These are phyloP conservation scores for Colletotrichum costaricense DNA, from an alignment of 2,329 filamentous ascomycete species.

Conservation along the genomic window DNA sequence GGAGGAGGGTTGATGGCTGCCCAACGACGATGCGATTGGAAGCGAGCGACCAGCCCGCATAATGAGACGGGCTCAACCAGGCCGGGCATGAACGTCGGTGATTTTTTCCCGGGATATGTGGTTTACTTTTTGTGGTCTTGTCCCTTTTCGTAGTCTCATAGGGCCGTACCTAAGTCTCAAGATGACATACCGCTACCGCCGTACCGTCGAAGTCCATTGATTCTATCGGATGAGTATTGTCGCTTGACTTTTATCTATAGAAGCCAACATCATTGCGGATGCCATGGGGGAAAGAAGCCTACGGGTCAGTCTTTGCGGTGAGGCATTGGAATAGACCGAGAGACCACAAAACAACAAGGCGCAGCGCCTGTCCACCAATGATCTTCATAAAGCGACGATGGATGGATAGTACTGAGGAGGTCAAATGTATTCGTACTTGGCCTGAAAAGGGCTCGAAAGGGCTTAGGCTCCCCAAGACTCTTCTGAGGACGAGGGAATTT, in stretches of 20 bases:
- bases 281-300: background rate
- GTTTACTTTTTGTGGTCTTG: constrained; percentile 14
- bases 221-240: background rate
- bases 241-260: background rate
- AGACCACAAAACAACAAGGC: background rate
- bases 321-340: background rate
- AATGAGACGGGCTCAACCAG: constrained; percentile 17
- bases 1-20: constrained; percentile 36
- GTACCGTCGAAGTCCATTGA: background rate
- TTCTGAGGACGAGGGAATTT: background rate
- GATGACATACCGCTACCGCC: background rate
- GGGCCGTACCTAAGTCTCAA: background rate
- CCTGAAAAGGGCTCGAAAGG: constrained; percentile 1
- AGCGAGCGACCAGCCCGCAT: constrained; percentile 29
- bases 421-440: background rate
- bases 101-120: constrained; percentile 22
- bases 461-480: constrained; percentile 7
- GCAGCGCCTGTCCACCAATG: background rate
- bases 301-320: background rate
- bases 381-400: background rate
- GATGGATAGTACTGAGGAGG: background rate
- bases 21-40: constrained; percentile 31
- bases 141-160: constrained; percentile 5
- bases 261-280: background rate
- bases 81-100: constrained; percentile 27